Evolutionary conservation across 2,329 filamentous ascomycete genomes (phyloP).

Genomic region (Fusarium tanahbumbuense): DNA sequence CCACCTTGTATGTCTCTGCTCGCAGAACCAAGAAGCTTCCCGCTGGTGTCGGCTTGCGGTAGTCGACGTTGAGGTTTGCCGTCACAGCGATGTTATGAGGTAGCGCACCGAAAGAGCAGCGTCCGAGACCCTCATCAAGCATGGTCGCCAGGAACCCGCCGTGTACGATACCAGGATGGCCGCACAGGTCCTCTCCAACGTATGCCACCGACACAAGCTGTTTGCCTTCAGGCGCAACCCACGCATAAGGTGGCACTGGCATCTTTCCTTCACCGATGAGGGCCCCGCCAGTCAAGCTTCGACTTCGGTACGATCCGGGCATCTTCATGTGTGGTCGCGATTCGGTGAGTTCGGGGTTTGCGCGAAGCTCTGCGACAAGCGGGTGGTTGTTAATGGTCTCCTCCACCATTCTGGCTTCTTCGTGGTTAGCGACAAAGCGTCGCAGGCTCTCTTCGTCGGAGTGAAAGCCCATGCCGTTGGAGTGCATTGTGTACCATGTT

Average conservation of each 20-base stretch:
- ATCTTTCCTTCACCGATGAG: slow-evolving; percentile 81
- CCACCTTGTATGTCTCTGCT: slow-evolving; percentile 84
- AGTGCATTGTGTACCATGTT: slow-evolving; percentile 53
- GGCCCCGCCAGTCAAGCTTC: slow-evolving; percentile 85
- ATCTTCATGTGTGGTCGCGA: slow-evolving; percentile 90
- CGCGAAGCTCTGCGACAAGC: slow-evolving; percentile 75
- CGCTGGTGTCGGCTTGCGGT: slow-evolving; percentile 82
- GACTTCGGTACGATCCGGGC: slow-evolving; percentile 73
- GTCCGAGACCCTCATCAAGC: slow-evolving; percentile 87
- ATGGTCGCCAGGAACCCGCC: slow-evolving; percentile 92
- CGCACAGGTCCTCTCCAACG: slow-evolving; percentile 83
- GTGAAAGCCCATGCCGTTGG: slow-evolving; percentile 54
- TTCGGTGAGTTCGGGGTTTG: slow-evolving; percentile 74
- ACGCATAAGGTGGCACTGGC: slow-evolving; percentile 82
- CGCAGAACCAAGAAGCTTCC: slow-evolving; percentile 80
- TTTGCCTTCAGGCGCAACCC: slow-evolving; percentile 77
- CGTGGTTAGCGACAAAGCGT: slow-evolving; percentile 70
- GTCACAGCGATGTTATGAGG: slow-evolving; percentile 89
- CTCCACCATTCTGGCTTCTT: slow-evolving; percentile 71
- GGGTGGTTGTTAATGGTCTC: slow-evolving; percentile 80
- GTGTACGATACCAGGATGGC: slow-evolving; percentile 90
- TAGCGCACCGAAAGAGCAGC: slow-evolving; percentile 88
- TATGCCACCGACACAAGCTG: slow-evolving; percentile 79
- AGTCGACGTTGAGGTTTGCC: slow-evolving; percentile 85
- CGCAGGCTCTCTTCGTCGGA: slow-evolving; percentile 77